Conservation (phyloP, 495 filamentous ascomycete genomes). For the Astrocystis sublimbata region DNA sequence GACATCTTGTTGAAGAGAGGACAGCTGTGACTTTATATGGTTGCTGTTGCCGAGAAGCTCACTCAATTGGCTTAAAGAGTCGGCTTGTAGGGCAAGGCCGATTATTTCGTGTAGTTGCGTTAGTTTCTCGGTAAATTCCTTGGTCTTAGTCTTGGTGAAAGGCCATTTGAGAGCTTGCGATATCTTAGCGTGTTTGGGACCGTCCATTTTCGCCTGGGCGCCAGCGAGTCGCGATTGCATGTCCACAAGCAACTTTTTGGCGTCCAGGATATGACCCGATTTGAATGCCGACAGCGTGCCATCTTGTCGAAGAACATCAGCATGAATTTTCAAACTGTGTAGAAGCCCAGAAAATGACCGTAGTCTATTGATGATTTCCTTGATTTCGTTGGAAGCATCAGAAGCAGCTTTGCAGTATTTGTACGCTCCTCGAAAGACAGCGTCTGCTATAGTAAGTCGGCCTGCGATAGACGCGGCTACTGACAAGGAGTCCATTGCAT, state of each 20-base stretch:
- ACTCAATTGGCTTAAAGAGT: slow-evolving; percentile 27
- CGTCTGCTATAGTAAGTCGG: slow-evolving; percentile 37
- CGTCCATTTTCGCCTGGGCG: slow-evolving; percentile 3
- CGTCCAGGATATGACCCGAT: slow-evolving; percentile 18
- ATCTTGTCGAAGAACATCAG: slow-evolving; percentile 27
- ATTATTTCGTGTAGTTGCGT: slow-evolving; percentile 34
- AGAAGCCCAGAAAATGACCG: slow-evolving; percentile 32
- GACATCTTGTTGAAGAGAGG: slow-evolving; percentile 6
- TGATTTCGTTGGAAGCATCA: slow-evolving; percentile 29
- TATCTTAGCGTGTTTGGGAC: neutral
- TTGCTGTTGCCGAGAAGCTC: slow-evolving; percentile 17
- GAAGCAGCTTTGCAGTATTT: slow-evolving; percentile 35
- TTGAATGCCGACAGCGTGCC: slow-evolving; percentile 20
- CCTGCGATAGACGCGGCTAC: slow-evolving; percentile 39
- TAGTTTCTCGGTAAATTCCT: slow-evolving; percentile 30
- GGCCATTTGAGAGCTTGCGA: slow-evolving; percentile 14
- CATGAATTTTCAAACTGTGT: slow-evolving; percentile 31
- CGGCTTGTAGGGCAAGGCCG: slow-evolving; percentile 32
- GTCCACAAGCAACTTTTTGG: neutral
- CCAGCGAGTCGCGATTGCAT: slow-evolving; percentile 12
- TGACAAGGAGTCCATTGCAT: slow-evolving; percentile 31
- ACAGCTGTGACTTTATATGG: slow-evolving; percentile 4
- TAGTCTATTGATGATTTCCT: slow-evolving; percentile 24
- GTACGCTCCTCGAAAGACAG: slow-evolving; percentile 29
- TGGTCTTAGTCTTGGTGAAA: slow-evolving; percentile 18